Evolutionary conservation across 306 rosid species (phyloP).

Genomic region (Cicer yamashitae): DNA sequence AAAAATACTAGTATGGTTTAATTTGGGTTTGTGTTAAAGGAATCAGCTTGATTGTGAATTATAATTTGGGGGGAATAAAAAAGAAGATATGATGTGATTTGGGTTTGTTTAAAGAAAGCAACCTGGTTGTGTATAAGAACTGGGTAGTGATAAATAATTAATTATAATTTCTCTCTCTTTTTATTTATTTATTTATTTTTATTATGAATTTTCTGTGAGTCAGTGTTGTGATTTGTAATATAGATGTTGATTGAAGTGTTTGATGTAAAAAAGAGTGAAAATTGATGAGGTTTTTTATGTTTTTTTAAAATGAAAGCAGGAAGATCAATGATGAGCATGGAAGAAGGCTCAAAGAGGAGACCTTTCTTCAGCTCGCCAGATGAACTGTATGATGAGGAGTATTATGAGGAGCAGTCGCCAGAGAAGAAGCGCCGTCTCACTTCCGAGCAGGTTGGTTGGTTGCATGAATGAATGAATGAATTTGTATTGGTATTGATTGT

Average conservation of each 20-base stretch:
- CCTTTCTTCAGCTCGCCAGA: slow-evolving; percentile 83
- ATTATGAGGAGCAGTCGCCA: slow-evolving; percentile 86
- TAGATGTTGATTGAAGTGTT: slow-evolving; percentile 4
- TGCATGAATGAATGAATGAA: not conserved
- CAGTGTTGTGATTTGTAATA: not conserved
- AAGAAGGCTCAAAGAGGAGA: slow-evolving; percentile 79
- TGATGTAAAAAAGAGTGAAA: slow-evolving; percentile 21
- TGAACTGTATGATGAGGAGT: slow-evolving; percentile 85
- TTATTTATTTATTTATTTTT: not conserved
- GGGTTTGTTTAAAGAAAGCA: slow-evolving; percentile 41
- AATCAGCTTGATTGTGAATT: slow-evolving; percentile 40
- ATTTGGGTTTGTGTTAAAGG: slow-evolving; percentile 33
- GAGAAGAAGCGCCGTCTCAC: slow-evolving; percentile 99
- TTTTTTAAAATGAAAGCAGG: slow-evolving; percentile 51
- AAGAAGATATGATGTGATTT: not conserved
- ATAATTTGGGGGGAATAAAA: not conserved
- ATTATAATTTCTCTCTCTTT: not conserved
- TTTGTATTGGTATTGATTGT: slow-evolving; percentile 14
- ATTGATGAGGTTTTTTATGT: slow-evolving; percentile 26
- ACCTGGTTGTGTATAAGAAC: slow-evolving; percentile 34
- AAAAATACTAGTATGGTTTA: not conserved
- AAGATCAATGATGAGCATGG: slow-evolving; percentile 72
- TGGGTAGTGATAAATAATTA: slow-evolving; percentile 9
- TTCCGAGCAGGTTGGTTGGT: slow-evolving; percentile 73
- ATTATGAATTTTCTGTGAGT: not conserved